Base-by-base conservation (phyloP, 495 filamentous ascomycete genomes). In the Penicillium angulare region DNA sequence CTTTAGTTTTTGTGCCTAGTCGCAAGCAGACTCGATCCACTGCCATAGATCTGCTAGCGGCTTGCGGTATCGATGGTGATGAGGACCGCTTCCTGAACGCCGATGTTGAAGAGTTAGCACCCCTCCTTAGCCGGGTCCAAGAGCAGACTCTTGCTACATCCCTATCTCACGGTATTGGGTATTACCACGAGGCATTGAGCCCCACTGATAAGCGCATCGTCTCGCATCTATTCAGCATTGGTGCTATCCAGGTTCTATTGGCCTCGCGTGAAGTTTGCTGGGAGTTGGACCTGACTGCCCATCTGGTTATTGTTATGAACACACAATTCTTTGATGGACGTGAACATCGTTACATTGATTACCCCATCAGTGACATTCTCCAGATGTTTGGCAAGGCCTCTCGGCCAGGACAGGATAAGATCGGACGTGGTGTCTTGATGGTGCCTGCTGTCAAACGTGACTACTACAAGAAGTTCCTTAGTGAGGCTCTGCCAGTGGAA, bases 281-380 rank as follows among this genome's bases (percentile, higher is more conserved):
- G 93, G 93, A 99, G 69, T 74, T 99, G 44, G 83, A 96, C 47
- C 82, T 81, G 59, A 89, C 81, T 2, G 92, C 90, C 13, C 90
- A 97, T 65, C 69, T 97, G 32, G 95, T 97, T 7, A 82, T 97
- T 29, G 85, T 97, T 18, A 97, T 97, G 95, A 90, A 90, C 17
- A 99, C 95, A n/a, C 95, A 97, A 61, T 99, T 90, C 69, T 99
- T 92, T 48, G 93, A 99, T 54, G 93, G 93, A 15, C 83, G 90
- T 51, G 95, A 99, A 63, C 93, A 99, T 71, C 86, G 93, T 17
- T 99, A 99, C 69, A 86, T 97, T 53, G 93, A 99, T 69, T 97
- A 97, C 62, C 88, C 92, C 2, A 82, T 97, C 52, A 92, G 86
- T 61, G 93, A 99, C 64, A 79, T 99, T n/a, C 74, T 99, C n/a